A percentile compares a stretch with the other conserved stretches of the same genome.
These are phyloP conservation scores for Lanmaoa rubissima DNA, from an alignment of 768 basidiomycete genomes.

Conservation along the genomic window DNA sequence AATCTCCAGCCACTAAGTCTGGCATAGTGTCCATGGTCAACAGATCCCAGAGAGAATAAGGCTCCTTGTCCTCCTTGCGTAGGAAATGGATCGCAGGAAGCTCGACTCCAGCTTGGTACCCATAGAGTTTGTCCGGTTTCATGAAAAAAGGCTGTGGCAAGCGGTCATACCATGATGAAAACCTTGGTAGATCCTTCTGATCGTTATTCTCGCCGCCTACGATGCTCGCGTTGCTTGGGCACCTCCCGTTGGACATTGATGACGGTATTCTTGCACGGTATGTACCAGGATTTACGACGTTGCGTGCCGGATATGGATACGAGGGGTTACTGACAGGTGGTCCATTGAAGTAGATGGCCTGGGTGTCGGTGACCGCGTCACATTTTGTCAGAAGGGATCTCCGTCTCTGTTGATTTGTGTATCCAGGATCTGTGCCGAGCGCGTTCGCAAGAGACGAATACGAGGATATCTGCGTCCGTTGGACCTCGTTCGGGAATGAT, in stretches of 20 bases:
- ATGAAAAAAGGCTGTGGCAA: slow-evolving; percentile 22
- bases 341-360: slow-evolving; percentile 16
- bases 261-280: slow-evolving; percentile 11
- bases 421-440: slow-evolving; percentile 15
- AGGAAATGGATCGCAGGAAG: slow-evolving; percentile 33
- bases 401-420: slow-evolving; percentile 6
- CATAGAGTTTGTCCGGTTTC: slow-evolving; percentile 11
- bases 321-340: slow-evolving; percentile 19
- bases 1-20: slow-evolving; percentile 20
- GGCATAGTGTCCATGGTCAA: slow-evolving; percentile 25
- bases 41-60: slow-evolving; percentile 28
- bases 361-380: slow-evolving; percentile 8
- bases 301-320: slow-evolving; percentile 33
- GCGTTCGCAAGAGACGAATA: slow-evolving; percentile 28
- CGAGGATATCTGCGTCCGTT: slow-evolving; percentile 16
- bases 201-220: background rate
- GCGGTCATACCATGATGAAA: slow-evolving; percentile 7
- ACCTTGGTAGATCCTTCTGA: background rate
- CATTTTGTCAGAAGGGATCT: background rate
- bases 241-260: slow-evolving; percentile 9
- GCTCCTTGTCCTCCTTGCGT: slow-evolving; percentile 21
- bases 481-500: slow-evolving; percentile 20
- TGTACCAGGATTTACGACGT: slow-evolving; percentile 25
- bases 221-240: background rate
- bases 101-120: slow-evolving; percentile 16